A percentile compares a stretch with the other conserved stretches of the same genome.
These are phyloP conservation scores for Pugionium cornutum DNA, from an alignment of 345 rosid genomes.

Conservation along the genomic window DNA sequence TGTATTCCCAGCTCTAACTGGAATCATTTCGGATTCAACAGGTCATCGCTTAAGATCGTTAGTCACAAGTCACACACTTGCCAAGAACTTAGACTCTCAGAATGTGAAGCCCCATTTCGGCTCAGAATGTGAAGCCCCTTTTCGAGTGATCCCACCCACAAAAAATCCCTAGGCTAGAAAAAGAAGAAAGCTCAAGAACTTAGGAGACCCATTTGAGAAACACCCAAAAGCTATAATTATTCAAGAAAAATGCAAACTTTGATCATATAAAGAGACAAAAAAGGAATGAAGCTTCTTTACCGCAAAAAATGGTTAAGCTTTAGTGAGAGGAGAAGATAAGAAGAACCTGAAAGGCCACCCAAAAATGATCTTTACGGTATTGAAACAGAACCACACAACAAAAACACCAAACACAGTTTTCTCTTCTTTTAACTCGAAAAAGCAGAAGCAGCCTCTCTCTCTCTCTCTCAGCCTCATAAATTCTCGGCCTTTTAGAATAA, in stretches of 20 bases:
- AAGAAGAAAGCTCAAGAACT: constrained; percentile 22
- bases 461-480: constrained; percentile 59
- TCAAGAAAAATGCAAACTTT: constrained; percentile 16
- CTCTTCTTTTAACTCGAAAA: constrained; percentile 28
- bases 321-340: constrained; percentile 36
- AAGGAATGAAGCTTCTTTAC: constrained; percentile 36
- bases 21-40: constrained; percentile 50
- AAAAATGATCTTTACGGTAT: constrained; percentile 51
- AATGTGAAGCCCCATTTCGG: constrained; percentile 17
- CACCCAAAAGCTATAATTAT: constrained; percentile 29
- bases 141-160: constrained; percentile 23
- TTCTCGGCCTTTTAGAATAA: constrained; percentile 35
- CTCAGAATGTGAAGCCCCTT: constrained; percentile 20
- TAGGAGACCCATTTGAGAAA: constrained; percentile 29
- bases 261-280: constrained; percentile 29
- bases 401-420: constrained; percentile 29
- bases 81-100: constrained; percentile 21
- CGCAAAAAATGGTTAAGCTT: constrained; percentile 14
- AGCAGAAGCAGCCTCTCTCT: constrained; percentile 31
- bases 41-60: constrained; percentile 39
- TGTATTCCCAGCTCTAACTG: constrained; percentile 47
- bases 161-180: constrained; percentile 17
- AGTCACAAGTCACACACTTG: constrained; percentile 23
- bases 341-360: constrained; percentile 46
- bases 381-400: constrained; percentile 69